Conservation (phyloP, 352 stramenopile species). For the Discostella stelligera region DNA sequence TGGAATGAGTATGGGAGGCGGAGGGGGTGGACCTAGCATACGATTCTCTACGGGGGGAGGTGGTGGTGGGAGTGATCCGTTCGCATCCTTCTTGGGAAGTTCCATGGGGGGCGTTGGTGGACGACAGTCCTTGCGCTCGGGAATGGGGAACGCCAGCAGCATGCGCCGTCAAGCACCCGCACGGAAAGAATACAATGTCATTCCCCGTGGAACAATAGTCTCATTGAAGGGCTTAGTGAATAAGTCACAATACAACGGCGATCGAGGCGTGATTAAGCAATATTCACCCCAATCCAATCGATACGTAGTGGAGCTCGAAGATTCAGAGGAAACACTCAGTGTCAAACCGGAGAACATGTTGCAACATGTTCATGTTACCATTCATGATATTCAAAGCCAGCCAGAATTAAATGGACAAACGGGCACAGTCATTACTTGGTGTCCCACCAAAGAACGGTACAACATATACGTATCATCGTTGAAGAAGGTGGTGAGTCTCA, state of each 20-base stretch:
- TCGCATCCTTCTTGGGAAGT: slow-evolving; percentile 39
- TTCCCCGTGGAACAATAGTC: slow-evolving; percentile 72
- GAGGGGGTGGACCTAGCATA: slow-evolving; percentile 41
- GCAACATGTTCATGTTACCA: slow-evolving; percentile 77
- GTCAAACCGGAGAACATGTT: slow-evolving; percentile 79
- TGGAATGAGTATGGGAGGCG: slow-evolving; percentile 43
- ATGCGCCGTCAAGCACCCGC: slow-evolving; percentile 6
- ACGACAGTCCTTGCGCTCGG: slow-evolving; percentile 8
- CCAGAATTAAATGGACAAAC: slow-evolving; percentile 74
- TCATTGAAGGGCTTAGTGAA: slow-evolving; percentile 72
- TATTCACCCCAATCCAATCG: slow-evolving; percentile 63
- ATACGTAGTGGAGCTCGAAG: slow-evolving; percentile 76
- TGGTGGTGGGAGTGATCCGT: slow-evolving; percentile 48
- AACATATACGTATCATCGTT: slow-evolving; percentile 75
- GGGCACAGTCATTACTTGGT: slow-evolving; percentile 78
- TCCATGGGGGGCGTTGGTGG: slow-evolving; percentile 19
- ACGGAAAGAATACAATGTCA: slow-evolving; percentile 66
- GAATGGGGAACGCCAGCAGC: slow-evolving; percentile 13
- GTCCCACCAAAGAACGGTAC: slow-evolving; percentile 67
- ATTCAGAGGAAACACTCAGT: slow-evolving; percentile 71
- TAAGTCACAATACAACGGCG: slow-evolving; percentile 73
- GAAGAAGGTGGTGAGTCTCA: slow-evolving; percentile 71
- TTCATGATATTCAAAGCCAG: slow-evolving; percentile 75
- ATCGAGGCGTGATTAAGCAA: slow-evolving; percentile 70
- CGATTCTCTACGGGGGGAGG: slow-evolving; percentile 33